A percentile compares a stretch with the other conserved stretches of the same genome.
Conservation (phyloP, 257 asterid genomes). For the Solanum acaule region DNA sequence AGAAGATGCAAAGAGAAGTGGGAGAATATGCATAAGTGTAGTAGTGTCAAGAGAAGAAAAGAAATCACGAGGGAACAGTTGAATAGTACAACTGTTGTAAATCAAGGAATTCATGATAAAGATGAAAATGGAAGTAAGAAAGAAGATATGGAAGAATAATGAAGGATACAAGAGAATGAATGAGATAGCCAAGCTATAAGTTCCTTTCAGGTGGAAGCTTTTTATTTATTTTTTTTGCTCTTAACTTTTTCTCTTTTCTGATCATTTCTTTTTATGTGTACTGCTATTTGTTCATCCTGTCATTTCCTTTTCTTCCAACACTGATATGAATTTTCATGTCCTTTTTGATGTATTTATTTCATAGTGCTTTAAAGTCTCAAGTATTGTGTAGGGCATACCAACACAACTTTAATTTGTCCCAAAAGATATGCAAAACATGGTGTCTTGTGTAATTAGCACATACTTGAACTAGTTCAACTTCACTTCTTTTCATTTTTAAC, state of each 20-base stretch:
- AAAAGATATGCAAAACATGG: background rate
- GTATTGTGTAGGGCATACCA: background rate
- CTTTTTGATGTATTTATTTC: background rate
- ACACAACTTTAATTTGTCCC: background rate
- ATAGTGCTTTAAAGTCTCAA: background rate
- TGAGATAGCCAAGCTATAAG: background rate
- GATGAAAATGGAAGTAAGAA: background rate
- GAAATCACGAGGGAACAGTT: slow-evolving; percentile 27
- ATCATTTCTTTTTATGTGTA: background rate
- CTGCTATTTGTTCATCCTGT: background rate
- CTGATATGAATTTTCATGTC: background rate
- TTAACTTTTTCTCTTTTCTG: background rate
- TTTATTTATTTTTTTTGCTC: background rate
- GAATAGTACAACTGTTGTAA: background rate
- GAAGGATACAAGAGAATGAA: background rate
- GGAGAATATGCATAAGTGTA: slow-evolving; percentile 55
- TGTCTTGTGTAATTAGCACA: background rate
- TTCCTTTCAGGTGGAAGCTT: background rate
- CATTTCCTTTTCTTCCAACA: background rate
- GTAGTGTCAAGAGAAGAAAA: slow-evolving; percentile 33
- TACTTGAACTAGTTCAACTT: background rate
- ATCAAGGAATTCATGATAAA: background rate
- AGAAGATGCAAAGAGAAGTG: slow-evolving; percentile 63
- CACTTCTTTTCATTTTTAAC: background rate
- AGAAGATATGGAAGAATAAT: background rate